Evolutionary conservation across 2,329 filamentous ascomycete species (phyloP).

Genomic region (Fusarium beomiforme): DNA sequence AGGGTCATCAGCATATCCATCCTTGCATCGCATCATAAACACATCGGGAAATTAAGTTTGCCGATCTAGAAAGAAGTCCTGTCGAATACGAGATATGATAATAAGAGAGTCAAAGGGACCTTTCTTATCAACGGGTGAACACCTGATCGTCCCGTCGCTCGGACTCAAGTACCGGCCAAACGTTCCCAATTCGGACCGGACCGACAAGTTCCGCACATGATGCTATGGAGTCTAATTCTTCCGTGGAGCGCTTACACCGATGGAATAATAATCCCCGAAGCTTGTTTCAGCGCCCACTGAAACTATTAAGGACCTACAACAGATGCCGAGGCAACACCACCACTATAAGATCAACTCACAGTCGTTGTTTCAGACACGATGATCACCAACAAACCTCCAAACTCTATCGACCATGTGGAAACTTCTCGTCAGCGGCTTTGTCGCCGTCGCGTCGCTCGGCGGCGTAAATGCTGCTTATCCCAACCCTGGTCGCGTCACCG

Average conservation of each 20-base stretch:
- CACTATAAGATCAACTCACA: slow-evolving; percentile 3
- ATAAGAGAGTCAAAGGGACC: not conserved
- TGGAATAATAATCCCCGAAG: not conserved
- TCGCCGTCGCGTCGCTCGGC: slow-evolving; percentile 31
- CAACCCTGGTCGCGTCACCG: slow-evolving; percentile 40
- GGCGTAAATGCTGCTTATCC: slow-evolving; percentile 5
- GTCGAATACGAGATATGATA: not conserved
- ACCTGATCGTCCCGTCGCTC: too few species aligned
- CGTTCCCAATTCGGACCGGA: slow-evolving; percentile 13
- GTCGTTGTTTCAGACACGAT: not conserved
- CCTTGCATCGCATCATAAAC: not conserved
- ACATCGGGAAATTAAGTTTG: not conserved
- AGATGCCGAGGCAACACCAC: not conserved
- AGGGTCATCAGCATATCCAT: not conserved
- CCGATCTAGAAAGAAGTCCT: not conserved
- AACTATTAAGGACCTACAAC: slow-evolving; percentile 19
- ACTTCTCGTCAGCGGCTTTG: slow-evolving; percentile 32
- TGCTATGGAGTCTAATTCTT: slow-evolving; percentile 23
- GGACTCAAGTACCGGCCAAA: not conserved
- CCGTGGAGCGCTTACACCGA: slow-evolving; percentile 25
- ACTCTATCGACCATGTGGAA: slow-evolving; percentile 24
- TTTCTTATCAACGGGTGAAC: not conserved
- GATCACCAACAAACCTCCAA: not conserved
- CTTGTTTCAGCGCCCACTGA: slow-evolving; percentile 8
- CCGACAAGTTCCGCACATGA: slow-evolving; percentile 1